phyloP scores from a whole-genome alignment of 495 filamentous ascomycete species.

The Penicillium pancosmium region DNA sequence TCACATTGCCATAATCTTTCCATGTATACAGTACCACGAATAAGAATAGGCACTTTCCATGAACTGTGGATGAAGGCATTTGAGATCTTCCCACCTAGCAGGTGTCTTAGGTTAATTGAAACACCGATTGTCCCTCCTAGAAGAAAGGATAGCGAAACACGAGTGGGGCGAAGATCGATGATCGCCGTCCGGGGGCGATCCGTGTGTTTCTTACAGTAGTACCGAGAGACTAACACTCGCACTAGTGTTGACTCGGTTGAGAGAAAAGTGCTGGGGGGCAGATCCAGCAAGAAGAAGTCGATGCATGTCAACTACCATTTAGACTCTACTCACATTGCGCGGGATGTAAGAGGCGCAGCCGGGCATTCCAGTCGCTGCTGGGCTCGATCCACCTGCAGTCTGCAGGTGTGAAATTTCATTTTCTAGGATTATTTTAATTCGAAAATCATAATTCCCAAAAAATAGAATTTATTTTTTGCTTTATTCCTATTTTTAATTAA shows the following conservation, averaged over 20 bases:
- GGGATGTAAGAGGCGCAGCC: constrained; percentile 25
- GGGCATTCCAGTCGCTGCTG: constrained; percentile 20
- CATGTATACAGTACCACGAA: no score
- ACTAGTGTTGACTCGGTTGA: not conserved
- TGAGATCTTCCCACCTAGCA: not conserved
- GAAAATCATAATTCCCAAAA: constrained; percentile 15
- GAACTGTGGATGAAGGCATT: not conserved
- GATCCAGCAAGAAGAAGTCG: constrained; percentile 8
- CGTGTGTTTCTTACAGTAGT: constrained; percentile 1
- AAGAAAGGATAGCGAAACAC: not conserved
- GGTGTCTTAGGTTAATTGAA: constrained; percentile 5
- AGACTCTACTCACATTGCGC: constrained; percentile 31
- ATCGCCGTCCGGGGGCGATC: constrained; percentile 3
- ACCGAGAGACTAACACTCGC: not conserved
- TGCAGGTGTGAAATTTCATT: constrained; percentile 8
- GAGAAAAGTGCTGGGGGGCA: not conserved
- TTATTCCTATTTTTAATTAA: constrained; percentile 14
- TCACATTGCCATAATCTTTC: not conserved
- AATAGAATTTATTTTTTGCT: not conserved
- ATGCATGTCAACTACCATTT: constrained; percentile 23
- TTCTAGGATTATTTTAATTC: not conserved
- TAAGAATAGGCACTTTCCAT: no score
- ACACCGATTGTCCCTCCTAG: not conserved
- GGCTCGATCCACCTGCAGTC: constrained; percentile 9
- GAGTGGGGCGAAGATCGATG: constrained; percentile 6